phyloP scores from a whole-genome alignment of 1,284 basidiomycete species.

The Calocybe gambosa region DNA sequence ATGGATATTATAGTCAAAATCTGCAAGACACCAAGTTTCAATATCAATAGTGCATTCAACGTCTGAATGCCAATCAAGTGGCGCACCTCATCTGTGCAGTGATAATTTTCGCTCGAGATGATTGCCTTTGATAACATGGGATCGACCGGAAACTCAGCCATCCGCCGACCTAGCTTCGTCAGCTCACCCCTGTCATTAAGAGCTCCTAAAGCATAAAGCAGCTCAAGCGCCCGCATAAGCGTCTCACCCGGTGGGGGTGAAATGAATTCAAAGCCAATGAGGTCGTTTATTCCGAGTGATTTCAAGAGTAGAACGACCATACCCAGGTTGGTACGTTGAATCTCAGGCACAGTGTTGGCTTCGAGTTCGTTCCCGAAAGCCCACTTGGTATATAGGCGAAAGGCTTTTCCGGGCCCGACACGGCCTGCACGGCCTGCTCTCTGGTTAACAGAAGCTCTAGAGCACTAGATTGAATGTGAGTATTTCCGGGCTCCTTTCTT shows the following conservation, averaged over 20 bases:
- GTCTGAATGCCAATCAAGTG: background rate
- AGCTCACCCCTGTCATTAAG: constrained; percentile 95
- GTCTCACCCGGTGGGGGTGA: constrained; percentile 98
- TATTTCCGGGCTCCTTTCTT: constrained; percentile 3
- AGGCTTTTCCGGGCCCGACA: constrained; percentile 97
- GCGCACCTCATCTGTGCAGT: constrained; percentile 92
- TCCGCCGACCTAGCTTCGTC: constrained; percentile 91
- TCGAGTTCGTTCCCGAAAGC: constrained; percentile 96
- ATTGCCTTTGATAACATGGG: constrained; percentile 97
- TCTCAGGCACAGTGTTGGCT: constrained; percentile 95
- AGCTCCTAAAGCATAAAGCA: constrained; percentile 93
- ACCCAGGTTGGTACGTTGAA: constrained; percentile 94
- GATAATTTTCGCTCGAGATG: constrained; percentile 89
- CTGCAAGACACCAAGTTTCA: constrained; percentile 29
- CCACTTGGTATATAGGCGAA: constrained; percentile 95
- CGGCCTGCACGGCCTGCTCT: constrained; percentile 95
- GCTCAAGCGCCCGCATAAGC: constrained; percentile 90
- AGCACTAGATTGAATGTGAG: constrained; percentile 57
- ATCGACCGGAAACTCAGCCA: constrained; percentile 99
- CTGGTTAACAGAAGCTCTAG: constrained; percentile 95
- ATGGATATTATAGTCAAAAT: constrained; percentile 96
- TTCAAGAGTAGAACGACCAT: constrained; percentile 96
- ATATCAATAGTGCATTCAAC: constrained; percentile 2
- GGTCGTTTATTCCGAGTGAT: constrained; percentile 93
- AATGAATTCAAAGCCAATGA: constrained; percentile 99